These are phyloP conservation scores for Aspergillus jensenii DNA, from an alignment of 2,329 filamentous ascomycete species.

Conservation along the genomic window DNA sequence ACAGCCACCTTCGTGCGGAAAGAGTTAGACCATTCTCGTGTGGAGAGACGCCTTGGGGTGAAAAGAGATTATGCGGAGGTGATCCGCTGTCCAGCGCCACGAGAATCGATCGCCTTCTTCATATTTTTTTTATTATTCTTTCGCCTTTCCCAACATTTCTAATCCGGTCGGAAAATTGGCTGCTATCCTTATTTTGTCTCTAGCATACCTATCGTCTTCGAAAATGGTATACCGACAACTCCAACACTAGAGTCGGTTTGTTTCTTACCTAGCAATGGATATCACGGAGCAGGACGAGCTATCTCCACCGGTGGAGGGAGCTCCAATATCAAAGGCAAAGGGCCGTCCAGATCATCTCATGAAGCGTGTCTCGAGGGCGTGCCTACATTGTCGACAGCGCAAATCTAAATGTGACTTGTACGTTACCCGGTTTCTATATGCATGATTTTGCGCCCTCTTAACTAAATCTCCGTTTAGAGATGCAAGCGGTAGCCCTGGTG, in stretches of 20 bases:
- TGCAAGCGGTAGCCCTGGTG: constrained; percentile 48
- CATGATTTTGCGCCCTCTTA: neutral
- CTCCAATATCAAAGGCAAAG: constrained; percentile 14
- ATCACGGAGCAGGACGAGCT: constrained; percentile 20
- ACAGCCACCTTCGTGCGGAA: neutral
- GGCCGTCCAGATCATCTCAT: constrained; percentile 33
- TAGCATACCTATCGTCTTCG: neutral
- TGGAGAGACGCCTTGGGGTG: neutral
- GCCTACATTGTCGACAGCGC: constrained; percentile 49
- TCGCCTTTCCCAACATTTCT: neutral
- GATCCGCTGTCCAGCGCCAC: neutral
- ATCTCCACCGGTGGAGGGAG: constrained; percentile 13
- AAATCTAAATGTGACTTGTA: constrained; percentile 55
- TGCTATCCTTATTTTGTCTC: neutral
- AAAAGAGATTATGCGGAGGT: constrained; percentile 7
- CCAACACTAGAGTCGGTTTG: neutral
- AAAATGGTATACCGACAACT: constrained; percentile 7
- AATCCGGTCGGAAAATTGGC: neutral
- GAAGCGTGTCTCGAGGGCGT: constrained; percentile 50
- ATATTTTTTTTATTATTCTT: neutral
- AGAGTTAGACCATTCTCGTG: neutral
- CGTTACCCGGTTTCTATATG: constrained; percentile 25
- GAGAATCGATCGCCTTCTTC: neutral
- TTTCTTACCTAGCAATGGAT: constrained; percentile 1
- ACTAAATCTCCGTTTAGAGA: constrained; percentile 29